Evolutionary conservation across 1,284 basidiomycete genomes (phyloP), one percentile per base, ranked within the genome.

Genomic region (Ceratobasidium sp.): DNA sequence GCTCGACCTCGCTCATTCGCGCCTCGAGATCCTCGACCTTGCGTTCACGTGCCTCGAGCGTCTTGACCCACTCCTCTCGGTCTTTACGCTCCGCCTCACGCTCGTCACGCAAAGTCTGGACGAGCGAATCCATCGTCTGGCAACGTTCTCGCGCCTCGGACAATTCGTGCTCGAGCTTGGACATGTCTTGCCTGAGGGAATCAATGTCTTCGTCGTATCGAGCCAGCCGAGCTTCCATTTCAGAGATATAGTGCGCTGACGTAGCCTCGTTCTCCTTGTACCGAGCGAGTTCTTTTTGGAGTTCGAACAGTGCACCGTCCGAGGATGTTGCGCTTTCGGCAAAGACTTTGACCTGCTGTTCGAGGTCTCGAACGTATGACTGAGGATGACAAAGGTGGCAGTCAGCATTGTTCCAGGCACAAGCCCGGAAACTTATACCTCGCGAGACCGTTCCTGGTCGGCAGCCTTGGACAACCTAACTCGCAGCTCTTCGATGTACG

Each of bases 311-410:
- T 1, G 91, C 91, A 78, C 91, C 90, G 74, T 88, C 90, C 13
- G 93, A 93, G 11, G 87, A 87, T 49, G 92, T 83, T 24, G 90
- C 90, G 3, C 88, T 89, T 78, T 96, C 94, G 78, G 95, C 90
- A 78, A 92, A 92, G 1, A 86, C 83, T 82, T 92, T 94, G 81
- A 98, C 89, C 82, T 94, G 94, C 78, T 91, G 89, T 82, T 99
- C 96, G 34, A 98, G 85, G 81, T 98, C 96, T 59, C 89, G 92
- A 31, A 98, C 91, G 81, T 98, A 98, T 0, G 91, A 91, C 92
- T 93, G 79, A 9, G 49, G 49, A 13, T 64, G 77, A 58, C 48
- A 16, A 19, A 59, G 16, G 46, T 54, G 22, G 43, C 34, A 24
- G 19, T 51, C 34, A 48, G 39, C 19, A 63, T 14, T 51, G 16